These are phyloP conservation scores for Amauroascus verrucosus DNA, from an alignment of 2,329 filamentous ascomycete species.

Conservation along the genomic window DNA sequence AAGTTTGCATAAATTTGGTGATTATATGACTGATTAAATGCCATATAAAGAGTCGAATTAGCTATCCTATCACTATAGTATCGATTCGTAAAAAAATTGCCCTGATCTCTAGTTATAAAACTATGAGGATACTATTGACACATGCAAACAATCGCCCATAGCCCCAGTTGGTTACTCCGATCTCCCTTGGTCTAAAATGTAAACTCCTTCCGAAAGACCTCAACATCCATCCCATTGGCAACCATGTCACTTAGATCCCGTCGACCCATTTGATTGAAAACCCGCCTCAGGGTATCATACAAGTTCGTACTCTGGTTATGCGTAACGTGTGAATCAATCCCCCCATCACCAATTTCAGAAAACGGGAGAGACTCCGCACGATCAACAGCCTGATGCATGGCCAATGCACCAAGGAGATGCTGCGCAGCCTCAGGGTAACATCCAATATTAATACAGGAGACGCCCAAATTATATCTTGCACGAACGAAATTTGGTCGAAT, in stretches of 20 bases:
- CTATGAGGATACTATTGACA: too few species aligned
- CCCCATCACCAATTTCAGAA: constrained; percentile 63
- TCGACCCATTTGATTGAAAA: constrained; percentile 94
- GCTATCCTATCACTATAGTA: too few species aligned
- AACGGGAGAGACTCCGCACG: constrained; percentile 73
- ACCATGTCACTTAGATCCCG: constrained; percentile 81
- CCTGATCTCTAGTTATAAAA: too few species aligned
- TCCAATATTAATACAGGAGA: constrained; percentile 94
- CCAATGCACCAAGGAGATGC: constrained; percentile 80
- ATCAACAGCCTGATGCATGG: constrained; percentile 93
- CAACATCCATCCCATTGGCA: constrained; percentile 79
- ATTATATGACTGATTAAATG: too few species aligned
- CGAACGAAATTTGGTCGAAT: constrained; percentile 94
- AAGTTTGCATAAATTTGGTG: too few species aligned
- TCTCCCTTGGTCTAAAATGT: constrained; percentile 51
- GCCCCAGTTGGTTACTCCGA: not conserved
- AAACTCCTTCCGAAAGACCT: constrained; percentile 79
- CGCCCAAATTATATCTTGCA: constrained; percentile 90
- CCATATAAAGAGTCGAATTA: too few species aligned
- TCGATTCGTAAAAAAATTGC: too few species aligned
- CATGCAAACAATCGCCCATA: too few species aligned
- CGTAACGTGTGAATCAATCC: constrained; percentile 48
- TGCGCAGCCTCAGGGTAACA: constrained; percentile 88
- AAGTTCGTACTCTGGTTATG: constrained; percentile 96
- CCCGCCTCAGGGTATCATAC: constrained; percentile 83